These are phyloP conservation scores for Waltergamsia citrina DNA, from an alignment of 2,329 filamentous ascomycete genomes.

Conservation along the genomic window DNA sequence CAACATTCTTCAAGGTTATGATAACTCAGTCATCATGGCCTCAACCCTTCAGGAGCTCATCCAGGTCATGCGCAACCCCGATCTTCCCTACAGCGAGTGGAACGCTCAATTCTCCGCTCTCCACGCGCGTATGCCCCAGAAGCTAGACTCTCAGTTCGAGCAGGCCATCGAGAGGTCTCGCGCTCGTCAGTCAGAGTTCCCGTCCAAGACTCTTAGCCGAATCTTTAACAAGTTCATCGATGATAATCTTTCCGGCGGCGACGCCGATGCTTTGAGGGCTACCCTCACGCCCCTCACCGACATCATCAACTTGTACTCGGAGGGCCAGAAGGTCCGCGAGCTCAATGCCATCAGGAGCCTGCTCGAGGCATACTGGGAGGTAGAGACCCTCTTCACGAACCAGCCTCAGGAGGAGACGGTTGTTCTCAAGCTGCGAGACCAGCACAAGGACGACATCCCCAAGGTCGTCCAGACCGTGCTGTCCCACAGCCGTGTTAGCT, in stretches of 20 bases:
- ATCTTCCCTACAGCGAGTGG: constrained; percentile 95
- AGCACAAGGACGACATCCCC: constrained; percentile 85
- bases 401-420: constrained; percentile 90
- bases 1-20: constrained; percentile 87
- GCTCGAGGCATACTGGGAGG: constrained; percentile 71
- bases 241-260: constrained; percentile 65
- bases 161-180: constrained; percentile 81
- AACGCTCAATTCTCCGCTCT: constrained; percentile 90
- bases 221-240: constrained; percentile 81
- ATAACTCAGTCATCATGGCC: constrained; percentile 96
- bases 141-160: constrained; percentile 72
- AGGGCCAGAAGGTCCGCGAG: constrained; percentile 87
- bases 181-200: constrained; percentile 75
- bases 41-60: constrained; percentile 78
- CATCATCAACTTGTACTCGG: constrained; percentile 70
- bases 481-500: constrained; percentile 83
- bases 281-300: constrained; percentile 68
- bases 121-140: constrained; percentile 95
- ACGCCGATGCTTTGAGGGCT: constrained; percentile 63
- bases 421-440: constrained; percentile 85
- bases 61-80: constrained; percentile 79
- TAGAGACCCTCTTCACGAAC: constrained; percentile 82
- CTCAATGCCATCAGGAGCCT: constrained; percentile 71
- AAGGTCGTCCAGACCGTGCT: constrained; percentile 83
- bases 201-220: constrained; percentile 78